Base-by-base conservation (phyloP, 495 filamentous ascomycete species). In the Penicillium nucicola region DNA sequence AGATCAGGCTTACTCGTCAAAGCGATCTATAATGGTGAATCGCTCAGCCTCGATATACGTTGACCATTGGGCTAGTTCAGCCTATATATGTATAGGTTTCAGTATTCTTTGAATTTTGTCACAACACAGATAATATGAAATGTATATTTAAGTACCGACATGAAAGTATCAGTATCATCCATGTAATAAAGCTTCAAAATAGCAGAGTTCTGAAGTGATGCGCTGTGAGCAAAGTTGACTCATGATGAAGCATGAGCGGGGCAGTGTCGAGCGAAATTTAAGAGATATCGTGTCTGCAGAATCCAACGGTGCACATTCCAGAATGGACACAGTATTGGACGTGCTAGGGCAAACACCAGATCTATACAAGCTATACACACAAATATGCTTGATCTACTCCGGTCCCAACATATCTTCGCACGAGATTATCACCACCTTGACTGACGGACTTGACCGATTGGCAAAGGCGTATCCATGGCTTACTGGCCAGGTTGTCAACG, bases 391-490 rank as follows among this genome's bases (percentile, higher is more conserved):
- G 22, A 66, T 66, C 46, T 79, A 68, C 46, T 17, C 61, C 1
- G 17, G 71, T 3, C 12, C 57, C 15, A 51, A 70, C n/a, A 22
- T 44, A 22, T 66, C 60, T 6, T 49, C 51, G 22, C 50, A 65
- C 20, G 44, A 53, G 11, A 70, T 77, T 43, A 52, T 67, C 46
- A 37, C 45, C 13, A 67, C 56, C 0, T 45, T 79, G n/a, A 56
- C 40, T 13, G 49, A 53, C 13, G 73, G 74, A 17, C 66, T 79
- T 14, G 60, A 64, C 45, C 45, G 60, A 31, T 59, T 79, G 12
- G 45, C 65, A 22, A 48, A 43, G 10, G 62, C 48, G 41, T 78
- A 82, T 52, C 81, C 80, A 14, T 82, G 79, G 78, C 50, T 80
- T 34, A 71, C 80, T 10, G 80, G 79, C 6, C 64, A 78, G 31